A percentile compares a stretch with the other conserved stretches of the same genome.
These are phyloP conservation scores for Didymella keratinophila DNA, from an alignment of 2,329 filamentous ascomycete species.

Conservation along the genomic window DNA sequence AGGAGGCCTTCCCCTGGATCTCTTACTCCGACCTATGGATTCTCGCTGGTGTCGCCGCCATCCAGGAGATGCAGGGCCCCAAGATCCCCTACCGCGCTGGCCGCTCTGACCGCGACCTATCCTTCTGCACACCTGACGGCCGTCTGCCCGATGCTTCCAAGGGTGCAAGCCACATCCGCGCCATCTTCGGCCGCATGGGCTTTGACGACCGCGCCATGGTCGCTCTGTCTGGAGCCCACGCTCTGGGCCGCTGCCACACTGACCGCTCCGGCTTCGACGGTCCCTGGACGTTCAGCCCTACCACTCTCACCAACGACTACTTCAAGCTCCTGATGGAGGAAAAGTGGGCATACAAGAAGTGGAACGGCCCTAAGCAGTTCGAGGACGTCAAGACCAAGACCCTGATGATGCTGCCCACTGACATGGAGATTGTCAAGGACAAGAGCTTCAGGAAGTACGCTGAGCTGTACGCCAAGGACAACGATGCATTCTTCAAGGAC, in stretches of 20 bases:
- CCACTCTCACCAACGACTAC: conserved; percentile 90
- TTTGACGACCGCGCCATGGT: conserved; percentile 98
- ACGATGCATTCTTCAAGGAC: conserved; percentile 91
- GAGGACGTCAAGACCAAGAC: conserved; percentile 87
- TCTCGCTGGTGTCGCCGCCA: conserved; percentile 79
- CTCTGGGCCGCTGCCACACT: conserved; percentile 83
- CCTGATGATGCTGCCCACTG: conserved; percentile 97
- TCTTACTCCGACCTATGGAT: conserved; percentile 97
- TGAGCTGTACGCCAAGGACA: conserved; percentile 90
- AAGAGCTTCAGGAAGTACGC: conserved; percentile 83
- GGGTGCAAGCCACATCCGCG: conserved; percentile 79
- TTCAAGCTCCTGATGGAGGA: conserved; percentile 86
- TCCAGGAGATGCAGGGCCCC: conserved; percentile 96
- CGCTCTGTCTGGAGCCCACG: conserved; percentile 84
- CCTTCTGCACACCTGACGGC: conserved; percentile 91
- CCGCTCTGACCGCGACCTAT: conserved; percentile 77
- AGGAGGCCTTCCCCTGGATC: conserved; percentile 93
- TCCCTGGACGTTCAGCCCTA: conserved; percentile 82
- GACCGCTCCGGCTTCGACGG: conserved; percentile 89
- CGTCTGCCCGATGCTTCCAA: conserved; percentile 84
- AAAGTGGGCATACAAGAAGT: conserved; percentile 98
- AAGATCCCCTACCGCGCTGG: conserved; percentile 88
- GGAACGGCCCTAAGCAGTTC: conserved; percentile 90
- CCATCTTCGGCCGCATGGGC: conserved; percentile 96
- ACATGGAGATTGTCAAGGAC: conserved; percentile 87